Conservation (phyloP, 805 yeast species). For the Saccharomycopsis microspora region DNA sequence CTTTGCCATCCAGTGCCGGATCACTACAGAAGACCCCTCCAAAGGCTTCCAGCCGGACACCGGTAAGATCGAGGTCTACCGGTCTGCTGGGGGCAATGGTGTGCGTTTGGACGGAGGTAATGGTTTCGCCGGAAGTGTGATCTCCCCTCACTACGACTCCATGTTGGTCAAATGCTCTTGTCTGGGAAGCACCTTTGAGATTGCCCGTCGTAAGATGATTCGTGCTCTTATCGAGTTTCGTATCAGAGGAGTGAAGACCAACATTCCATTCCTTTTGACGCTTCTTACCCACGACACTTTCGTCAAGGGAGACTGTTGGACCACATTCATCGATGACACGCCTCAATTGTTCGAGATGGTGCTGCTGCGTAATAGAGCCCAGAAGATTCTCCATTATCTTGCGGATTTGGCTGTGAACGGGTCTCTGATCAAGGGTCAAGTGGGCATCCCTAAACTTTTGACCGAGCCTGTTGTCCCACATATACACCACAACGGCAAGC, state of each 20-base stretch:
- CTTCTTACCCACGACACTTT: slow-evolving; percentile 84
- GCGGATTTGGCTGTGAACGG: slow-evolving; percentile 96
- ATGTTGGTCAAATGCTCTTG: slow-evolving; percentile 97
- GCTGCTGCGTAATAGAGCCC: slow-evolving; percentile 92
- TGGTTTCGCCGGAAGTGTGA: slow-evolving; percentile 93
- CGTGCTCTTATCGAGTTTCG: slow-evolving; percentile 95
- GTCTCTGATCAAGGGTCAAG: slow-evolving; percentile 89
- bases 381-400: slow-evolving; percentile 78
- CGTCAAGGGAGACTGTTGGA: slow-evolving; percentile 86
- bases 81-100: slow-evolving; percentile 99
- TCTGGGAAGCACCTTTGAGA: slow-evolving; percentile 94
- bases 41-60: slow-evolving; percentile 98
- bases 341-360: slow-evolving; percentile 94
- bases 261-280: slow-evolving; percentile 91
- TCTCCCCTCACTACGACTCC: slow-evolving; percentile 95
- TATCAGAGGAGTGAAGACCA: slow-evolving; percentile 98
- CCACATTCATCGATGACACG: slow-evolving; percentile 96
- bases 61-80: slow-evolving; percentile 94
- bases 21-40: slow-evolving; percentile 95
- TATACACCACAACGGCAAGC: slow-evolving; percentile 54
- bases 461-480: slow-evolving; percentile 69
- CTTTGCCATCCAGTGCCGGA: slow-evolving; percentile 97
- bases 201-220: slow-evolving; percentile 94
- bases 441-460: slow-evolving; percentile 76
- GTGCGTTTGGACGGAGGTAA: slow-evolving; percentile 98